Base-by-base conservation (phyloP, 2,329 filamentous ascomycete species). In the Teratosphaeria viscida region DNA sequence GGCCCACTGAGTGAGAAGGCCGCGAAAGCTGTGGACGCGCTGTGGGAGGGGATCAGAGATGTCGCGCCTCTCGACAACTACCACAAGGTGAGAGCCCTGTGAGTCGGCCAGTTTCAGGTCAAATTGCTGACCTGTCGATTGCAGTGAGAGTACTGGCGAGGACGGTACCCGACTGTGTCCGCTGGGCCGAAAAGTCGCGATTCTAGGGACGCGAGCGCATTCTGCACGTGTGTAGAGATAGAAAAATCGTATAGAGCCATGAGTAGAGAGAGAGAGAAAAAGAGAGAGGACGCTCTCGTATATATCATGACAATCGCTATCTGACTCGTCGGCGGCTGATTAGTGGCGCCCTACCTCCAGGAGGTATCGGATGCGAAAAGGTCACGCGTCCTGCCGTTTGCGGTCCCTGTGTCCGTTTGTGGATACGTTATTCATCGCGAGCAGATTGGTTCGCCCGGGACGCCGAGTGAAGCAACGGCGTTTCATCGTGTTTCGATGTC, bases 51-150 rank as follows among this genome's bases (percentile, higher is more conserved):
- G 19, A 66, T 74, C 55, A 67, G 72, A 64, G 61, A 70, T 54
- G 71, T 71, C 34, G 72, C 72, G 12, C 71, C 72, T 12, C 62
- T 71, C 3, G 71, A 74, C 61, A 73, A 73, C 60, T 62, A 62
- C 35, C 27, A 57, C 35, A 35, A 52, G 35, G 52, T 54, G 43
- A 49, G 43, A 39, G 5, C 29, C 3, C 29, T 32, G 29, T 32
- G 29, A 32, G 29, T 32, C 29, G 1, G 29, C 29, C 29, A 2
- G 29, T 32, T 23, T 7, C 5, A 32, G 4, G 29, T 32, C 29
- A 32, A 32, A 32, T 32, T 19, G n/a, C 43, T 49, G n/a, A 49
- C 12, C 5, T 5, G 8, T 19, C 3, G 8, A n/a, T 19, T n/a
- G 43, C 43, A 49, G 43, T 49, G 43, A 49, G 43, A 32, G 1